These are phyloP conservation scores for Trichoderma atrobrunneum DNA, from an alignment of 2,329 filamentous ascomycete genomes.

Conservation along the genomic window DNA sequence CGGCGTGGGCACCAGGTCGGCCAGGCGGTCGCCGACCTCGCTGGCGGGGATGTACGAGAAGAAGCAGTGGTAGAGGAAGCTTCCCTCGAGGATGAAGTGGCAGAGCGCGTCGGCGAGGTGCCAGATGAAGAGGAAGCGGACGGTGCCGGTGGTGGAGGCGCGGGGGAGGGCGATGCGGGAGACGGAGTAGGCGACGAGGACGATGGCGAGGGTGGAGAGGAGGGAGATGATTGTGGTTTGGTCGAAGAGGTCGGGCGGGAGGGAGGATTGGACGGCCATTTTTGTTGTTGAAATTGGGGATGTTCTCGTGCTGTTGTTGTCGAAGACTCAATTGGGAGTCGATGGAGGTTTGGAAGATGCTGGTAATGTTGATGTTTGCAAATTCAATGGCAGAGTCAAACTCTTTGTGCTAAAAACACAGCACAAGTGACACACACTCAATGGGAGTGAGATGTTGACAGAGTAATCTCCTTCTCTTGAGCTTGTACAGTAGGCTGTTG, in stretches of 20 bases:
- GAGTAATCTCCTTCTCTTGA: background rate
- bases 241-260: slow-evolving; percentile 59
- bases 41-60: slow-evolving; percentile 52
- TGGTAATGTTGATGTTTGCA: background rate
- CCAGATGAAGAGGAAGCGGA: slow-evolving; percentile 86
- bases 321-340: background rate
- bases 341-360: background rate
- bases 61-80: slow-evolving; percentile 92
- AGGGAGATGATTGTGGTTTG: slow-evolving; percentile 59
- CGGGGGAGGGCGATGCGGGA: slow-evolving; percentile 49
- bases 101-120: slow-evolving; percentile 90
- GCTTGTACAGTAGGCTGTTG: background rate
- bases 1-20: slow-evolving; percentile 45
- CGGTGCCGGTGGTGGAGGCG: slow-evolving; percentile 49
- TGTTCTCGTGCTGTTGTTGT: background rate
- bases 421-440: background rate
- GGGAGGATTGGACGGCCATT: slow-evolving; percentile 27
- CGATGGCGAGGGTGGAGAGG: slow-evolving; percentile 52
- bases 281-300: background rate
- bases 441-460: background rate
- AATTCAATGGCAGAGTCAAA: background rate
- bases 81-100: slow-evolving; percentile 87
- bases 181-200: slow-evolving; percentile 46
- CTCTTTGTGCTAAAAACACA: background rate
- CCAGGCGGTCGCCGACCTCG: slow-evolving; percentile 32